Percentiles rank a stretch among this genome's conserved stretches.
These are phyloP conservation scores for Babesia sp. DNA, from an alignment of 169 alveolate genomes.

Conservation along the genomic window DNA sequence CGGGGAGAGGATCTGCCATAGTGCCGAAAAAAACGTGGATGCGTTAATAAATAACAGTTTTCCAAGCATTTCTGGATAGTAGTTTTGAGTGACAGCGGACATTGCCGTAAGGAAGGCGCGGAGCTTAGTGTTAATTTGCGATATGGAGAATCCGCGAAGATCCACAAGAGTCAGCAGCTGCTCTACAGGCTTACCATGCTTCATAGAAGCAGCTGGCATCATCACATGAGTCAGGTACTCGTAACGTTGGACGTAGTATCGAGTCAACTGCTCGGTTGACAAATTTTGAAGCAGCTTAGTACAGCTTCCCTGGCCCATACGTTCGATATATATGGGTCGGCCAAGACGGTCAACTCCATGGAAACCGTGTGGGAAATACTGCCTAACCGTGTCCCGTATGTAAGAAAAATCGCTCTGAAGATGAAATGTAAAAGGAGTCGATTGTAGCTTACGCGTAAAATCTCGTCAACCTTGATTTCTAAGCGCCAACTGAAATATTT, in stretches of 20 bases:
- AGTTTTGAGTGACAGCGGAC: constrained; percentile 85
- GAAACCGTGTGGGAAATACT: constrained; percentile 71
- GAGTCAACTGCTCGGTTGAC: constrained; percentile 44
- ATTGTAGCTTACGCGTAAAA: constrained; percentile 32
- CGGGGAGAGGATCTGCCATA: constrained; percentile 87
- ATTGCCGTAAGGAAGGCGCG: constrained; percentile 67
- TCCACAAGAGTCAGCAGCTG: constrained; percentile 72
- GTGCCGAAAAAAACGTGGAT: constrained; percentile 85
- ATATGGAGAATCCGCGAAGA: constrained; percentile 67
- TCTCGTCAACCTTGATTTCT: constrained; percentile 42
- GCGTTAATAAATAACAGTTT: constrained; percentile 87
- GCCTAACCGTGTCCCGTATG: constrained; percentile 51
- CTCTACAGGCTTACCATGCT: constrained; percentile 44
- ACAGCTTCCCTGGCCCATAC: constrained; percentile 74
- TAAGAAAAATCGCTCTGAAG: constrained; percentile 41
- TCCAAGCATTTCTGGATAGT: constrained; percentile 91
- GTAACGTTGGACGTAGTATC: constrained; percentile 62
- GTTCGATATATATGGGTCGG: constrained; percentile 76
- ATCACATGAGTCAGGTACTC: constrained; percentile 64
- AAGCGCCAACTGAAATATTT: constrained; percentile 74
- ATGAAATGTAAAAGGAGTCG: constrained; percentile 17
- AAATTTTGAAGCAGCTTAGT: constrained; percentile 40
- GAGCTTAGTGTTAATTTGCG: constrained; percentile 68
- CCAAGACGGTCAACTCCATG: constrained; percentile 74
- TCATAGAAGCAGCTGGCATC: constrained; percentile 49